Evolutionary conservation across 1,139 yeast species (phyloP).

Genomic region (Taphrina deformans): DNA sequence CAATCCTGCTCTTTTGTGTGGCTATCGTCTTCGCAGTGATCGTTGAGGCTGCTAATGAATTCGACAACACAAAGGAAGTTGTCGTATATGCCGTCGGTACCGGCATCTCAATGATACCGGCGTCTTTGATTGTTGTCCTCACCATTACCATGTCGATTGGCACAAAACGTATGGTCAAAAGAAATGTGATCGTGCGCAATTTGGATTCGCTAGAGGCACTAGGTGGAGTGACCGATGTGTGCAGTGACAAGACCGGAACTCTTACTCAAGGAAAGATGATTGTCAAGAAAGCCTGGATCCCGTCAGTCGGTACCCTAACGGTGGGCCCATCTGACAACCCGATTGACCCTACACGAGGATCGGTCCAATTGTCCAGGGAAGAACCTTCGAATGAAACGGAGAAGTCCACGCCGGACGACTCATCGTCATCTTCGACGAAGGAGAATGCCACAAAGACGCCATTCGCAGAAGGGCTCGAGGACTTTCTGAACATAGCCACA

Average conservation of each 20-base stretch:
- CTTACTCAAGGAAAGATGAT: slow-evolving; percentile 84
- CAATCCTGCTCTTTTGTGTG: slow-evolving; percentile 64
- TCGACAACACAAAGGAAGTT: slow-evolving; percentile 65
- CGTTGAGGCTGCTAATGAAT: slow-evolving; percentile 75
- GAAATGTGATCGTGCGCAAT: slow-evolving; percentile 73
- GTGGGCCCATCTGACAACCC: slow-evolving; percentile 67
- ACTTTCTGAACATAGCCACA: slow-evolving; percentile 63
- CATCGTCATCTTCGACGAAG: background rate
- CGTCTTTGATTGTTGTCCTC: slow-evolving; percentile 74
- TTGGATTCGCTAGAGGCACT: slow-evolving; percentile 76
- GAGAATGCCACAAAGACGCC: background rate
- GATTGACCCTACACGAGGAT: slow-evolving; percentile 70
- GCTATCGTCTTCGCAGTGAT: slow-evolving; percentile 77
- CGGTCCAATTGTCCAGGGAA: slow-evolving; percentile 42
- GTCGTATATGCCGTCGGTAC: slow-evolving; percentile 80
- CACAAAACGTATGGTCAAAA: slow-evolving; percentile 71
- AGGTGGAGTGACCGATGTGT: slow-evolving; percentile 77
- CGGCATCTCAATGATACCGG: slow-evolving; percentile 73
- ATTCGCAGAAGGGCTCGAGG: slow-evolving; percentile 42
- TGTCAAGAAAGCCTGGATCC: slow-evolving; percentile 71
- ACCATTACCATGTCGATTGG: slow-evolving; percentile 88
- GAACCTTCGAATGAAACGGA: background rate
- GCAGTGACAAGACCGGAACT: slow-evolving; percentile 96
- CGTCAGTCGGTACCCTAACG: slow-evolving; percentile 66
- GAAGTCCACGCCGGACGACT: background rate